phyloP scores from a whole-genome alignment of 2,329 filamentous ascomycete genomes.

The Endoconidiophora laricicola region DNA sequence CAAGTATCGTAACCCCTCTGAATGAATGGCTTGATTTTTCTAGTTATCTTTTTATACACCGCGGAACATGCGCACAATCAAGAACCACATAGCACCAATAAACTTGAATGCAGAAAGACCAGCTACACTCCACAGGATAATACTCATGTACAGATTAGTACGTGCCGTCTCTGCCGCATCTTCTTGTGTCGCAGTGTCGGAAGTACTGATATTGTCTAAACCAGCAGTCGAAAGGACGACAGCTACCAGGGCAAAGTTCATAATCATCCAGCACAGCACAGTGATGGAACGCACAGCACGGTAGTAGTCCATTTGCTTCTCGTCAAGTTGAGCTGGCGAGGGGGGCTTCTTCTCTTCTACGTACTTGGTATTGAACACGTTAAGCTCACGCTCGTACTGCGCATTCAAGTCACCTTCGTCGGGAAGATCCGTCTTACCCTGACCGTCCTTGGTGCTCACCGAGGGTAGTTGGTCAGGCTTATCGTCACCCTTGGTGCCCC shows the following conservation, averaged over 20 bases:
- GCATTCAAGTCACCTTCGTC: slow-evolving; percentile 91
- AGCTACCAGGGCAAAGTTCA: slow-evolving; percentile 76
- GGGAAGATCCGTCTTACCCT: slow-evolving; percentile 84
- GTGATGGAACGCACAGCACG: slow-evolving; percentile 85
- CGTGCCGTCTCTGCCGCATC: slow-evolving; percentile 32
- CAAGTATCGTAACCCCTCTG: not conserved
- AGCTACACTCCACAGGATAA: slow-evolving; percentile 80
- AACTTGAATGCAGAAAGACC: slow-evolving; percentile 75
- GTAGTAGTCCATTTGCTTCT: slow-evolving; percentile 97
- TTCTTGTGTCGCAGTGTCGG: slow-evolving; percentile 21
- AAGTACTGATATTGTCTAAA: slow-evolving; percentile 46
- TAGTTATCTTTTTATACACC: slow-evolving; percentile 32
- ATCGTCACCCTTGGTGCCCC: slow-evolving; percentile 97
- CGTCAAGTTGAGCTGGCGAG: slow-evolving; percentile 38
- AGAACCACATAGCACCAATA: slow-evolving; percentile 75
- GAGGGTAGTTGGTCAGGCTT: slow-evolving; percentile 81
- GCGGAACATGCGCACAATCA: slow-evolving; percentile 75
- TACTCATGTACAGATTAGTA: slow-evolving; percentile 67
- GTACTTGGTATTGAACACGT: slow-evolving; percentile 56
- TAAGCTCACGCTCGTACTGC: slow-evolving; percentile 77
- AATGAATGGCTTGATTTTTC: not conserved
- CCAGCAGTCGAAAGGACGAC: slow-evolving; percentile 77
- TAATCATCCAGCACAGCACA: slow-evolving; percentile 91
- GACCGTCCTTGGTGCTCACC: slow-evolving; percentile 74
- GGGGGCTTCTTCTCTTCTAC: slow-evolving; percentile 51